A percentile compares a stretch with the other conserved stretches of the same genome.
Conservation (phyloP, 1,284 basidiomycete species). For the Trametes polyzona region DNA sequence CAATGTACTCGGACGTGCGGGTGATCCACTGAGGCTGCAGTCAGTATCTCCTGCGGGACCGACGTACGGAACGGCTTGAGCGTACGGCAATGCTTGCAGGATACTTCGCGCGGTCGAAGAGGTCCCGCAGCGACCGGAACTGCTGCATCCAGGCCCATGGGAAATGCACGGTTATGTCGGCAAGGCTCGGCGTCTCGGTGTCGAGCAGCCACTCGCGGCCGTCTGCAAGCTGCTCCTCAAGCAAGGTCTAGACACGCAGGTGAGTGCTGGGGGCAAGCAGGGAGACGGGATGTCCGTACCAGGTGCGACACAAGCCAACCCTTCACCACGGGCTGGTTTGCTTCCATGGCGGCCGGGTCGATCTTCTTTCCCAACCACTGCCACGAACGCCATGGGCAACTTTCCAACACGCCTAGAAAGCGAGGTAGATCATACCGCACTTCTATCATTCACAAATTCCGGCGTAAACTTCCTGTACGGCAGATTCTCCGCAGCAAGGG, state of each 20-base stretch:
- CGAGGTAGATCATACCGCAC: conserved; percentile 37
- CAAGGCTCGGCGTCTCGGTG: conserved; percentile 52
- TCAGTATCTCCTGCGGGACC: neutral
- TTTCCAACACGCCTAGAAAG: neutral
- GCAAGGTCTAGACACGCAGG: conserved; percentile 39
- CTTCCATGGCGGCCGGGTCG: conserved; percentile 40
- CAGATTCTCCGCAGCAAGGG: conserved; percentile 41
- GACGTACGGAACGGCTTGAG: neutral
- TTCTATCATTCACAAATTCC: conserved; percentile 55
- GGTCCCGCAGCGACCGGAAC: conserved; percentile 38
- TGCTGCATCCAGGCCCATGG: conserved; percentile 47
- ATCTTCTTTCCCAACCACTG: conserved; percentile 38
- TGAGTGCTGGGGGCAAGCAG: neutral
- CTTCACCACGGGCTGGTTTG: conserved; percentile 36
- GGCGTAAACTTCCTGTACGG: conserved; percentile 53
- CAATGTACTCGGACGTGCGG: conserved; percentile 40
- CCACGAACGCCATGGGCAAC: neutral
- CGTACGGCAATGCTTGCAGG: conserved; percentile 47
- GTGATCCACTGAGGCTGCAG: conserved; percentile 47
- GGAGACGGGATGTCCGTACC: conserved; percentile 33
- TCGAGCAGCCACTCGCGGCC: conserved; percentile 63
- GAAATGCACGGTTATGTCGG: conserved; percentile 55
- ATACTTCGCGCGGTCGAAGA: conserved; percentile 45
- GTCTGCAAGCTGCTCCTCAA: conserved; percentile 58
- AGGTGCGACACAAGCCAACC: conserved; percentile 45